phyloP scores from a whole-genome alignment of 768 basidiomycete genomes.

The Amanita subjunquillea region DNA sequence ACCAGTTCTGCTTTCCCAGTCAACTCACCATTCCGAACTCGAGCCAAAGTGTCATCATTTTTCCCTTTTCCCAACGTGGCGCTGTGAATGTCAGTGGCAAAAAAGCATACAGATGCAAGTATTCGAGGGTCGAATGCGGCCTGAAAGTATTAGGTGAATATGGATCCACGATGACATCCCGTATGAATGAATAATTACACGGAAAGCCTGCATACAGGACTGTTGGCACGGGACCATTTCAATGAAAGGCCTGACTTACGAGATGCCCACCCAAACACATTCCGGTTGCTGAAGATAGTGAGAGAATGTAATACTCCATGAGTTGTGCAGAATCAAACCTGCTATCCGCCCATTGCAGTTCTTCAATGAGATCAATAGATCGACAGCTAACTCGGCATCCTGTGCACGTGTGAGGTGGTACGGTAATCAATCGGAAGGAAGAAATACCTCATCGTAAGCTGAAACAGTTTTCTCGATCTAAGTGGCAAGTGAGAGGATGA shows the following conservation, averaged over 20 bases:
- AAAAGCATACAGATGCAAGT: conserved; percentile 83
- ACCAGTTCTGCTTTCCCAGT: conserved; percentile 75
- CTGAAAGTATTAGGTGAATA: conserved; percentile 23
- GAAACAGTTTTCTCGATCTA: conserved; percentile 83
- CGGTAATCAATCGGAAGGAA: neutral
- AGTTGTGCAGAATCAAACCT: conserved; percentile 26
- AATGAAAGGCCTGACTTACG: neutral
- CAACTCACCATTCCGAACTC: conserved; percentile 68
- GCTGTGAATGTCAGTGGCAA: conserved; percentile 88
- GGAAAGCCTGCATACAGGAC: neutral
- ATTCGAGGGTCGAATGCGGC: conserved; percentile 84
- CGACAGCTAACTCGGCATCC: conserved; percentile 73
- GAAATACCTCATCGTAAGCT: conserved; percentile 76
- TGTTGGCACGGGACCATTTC: neutral
- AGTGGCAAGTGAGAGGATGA: conserved; percentile 2
- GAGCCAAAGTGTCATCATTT: conserved; percentile 70
- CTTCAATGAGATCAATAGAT: conserved; percentile 56
- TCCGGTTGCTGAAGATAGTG: conserved; percentile 50
- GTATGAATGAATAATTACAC: neutral
- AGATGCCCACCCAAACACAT: conserved; percentile 89
- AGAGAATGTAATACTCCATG: neutral
- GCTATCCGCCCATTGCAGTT: conserved; percentile 93
- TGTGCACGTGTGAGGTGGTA: conserved; percentile 16
- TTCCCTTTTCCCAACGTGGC: conserved; percentile 81
- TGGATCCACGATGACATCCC: neutral